Evolutionary conservation across 2,329 filamentous ascomycete species (phyloP), one percentile per base, ranked within the genome.

Genomic region (Emericellopsis cladophorae): DNA sequence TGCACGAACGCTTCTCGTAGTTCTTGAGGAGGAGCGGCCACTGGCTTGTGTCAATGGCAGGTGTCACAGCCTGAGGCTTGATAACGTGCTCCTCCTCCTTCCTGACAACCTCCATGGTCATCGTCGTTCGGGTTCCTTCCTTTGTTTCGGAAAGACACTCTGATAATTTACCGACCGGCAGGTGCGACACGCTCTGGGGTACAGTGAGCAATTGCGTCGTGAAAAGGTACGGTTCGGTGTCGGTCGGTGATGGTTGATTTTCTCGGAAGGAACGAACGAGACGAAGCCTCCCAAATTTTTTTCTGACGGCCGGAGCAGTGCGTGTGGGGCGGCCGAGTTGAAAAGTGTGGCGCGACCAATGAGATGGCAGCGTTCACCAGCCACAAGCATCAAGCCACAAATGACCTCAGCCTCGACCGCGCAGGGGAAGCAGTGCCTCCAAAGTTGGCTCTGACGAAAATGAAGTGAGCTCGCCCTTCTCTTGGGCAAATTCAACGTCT

Each of bases 1-100:
- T 14, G 21, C 46, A 72, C 82, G 60, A 75, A 92, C 87, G 72
- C 60, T 89, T 85, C 65, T 88, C 84, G 68, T 93, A 96, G 70
- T 95, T 94, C 72, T 94, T 94, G 57, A 96, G 75, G 55, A 96
- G 74, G 56, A 96, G 72, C 54, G 92, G 92, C 87, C 88, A 95
- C 61, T 80, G 76, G 70, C 82, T 89, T 53, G 86, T 93, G 66
- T 93, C 81, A 54, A 93, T 72, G 45, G 78, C 69, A 51, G 88
- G 84, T 55, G 81, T 79, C 51, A 76, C 70, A 55, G 84, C 80
- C 72, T 93, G 81, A 42, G 92, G 92, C 79, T 95, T 95, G 71
- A 98, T 95, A 62, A 76, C 74, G 62, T 85, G 86, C 56, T 90
- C 83, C 55, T 76, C 74, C 59, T 84, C 80, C 35, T 45, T 45